Percentiles rank a stretch among this genome's conserved stretches.
Evolutionary conservation across 257 asterid species (phyloP).

Genomic region (Galeopsis tetrahit): DNA sequence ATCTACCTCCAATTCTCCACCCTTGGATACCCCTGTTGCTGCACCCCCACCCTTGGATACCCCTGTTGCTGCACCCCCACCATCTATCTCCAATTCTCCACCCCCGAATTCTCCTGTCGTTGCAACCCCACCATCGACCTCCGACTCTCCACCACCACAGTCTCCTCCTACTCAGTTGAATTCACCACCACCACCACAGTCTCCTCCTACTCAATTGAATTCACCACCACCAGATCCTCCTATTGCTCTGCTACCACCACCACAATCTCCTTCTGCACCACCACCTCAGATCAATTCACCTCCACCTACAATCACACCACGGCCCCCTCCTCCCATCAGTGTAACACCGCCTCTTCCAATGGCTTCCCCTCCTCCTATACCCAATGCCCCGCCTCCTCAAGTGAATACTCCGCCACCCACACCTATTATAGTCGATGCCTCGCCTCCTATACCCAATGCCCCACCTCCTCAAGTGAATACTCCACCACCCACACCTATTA

Average conservation of each 20-base stretch:
- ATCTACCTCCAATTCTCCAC: not conserved
- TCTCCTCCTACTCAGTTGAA: slow-evolving; percentile 28
- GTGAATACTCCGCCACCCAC: slow-evolving; percentile 23
- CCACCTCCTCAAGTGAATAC: slow-evolving; percentile 25
- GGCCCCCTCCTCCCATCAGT: slow-evolving; percentile 19
- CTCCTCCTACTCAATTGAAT: slow-evolving; percentile 30
- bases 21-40: no score
- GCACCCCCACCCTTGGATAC: slow-evolving; percentile 56
- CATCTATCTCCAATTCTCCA: slow-evolving; percentile 22
- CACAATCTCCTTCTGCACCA: slow-evolving; percentile 24
- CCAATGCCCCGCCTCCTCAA: slow-evolving; percentile 36
- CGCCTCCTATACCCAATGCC: slow-evolving; percentile 44
- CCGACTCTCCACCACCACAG: slow-evolving; percentile 13
- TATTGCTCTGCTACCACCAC: slow-evolving; percentile 25
- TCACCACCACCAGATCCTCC: slow-evolving; percentile 18
- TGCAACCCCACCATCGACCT: slow-evolving; percentile 20
- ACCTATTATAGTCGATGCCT: slow-evolving; percentile 30
- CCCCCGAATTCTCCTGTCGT: slow-evolving; percentile 30
- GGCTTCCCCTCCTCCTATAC: slow-evolving; percentile 41
- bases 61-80: slow-evolving; percentile 34
- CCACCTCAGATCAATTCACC: slow-evolving; percentile 36
- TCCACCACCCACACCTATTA: slow-evolving; percentile 35
- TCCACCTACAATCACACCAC: slow-evolving; percentile 20
- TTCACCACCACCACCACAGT: slow-evolving; percentile 24
- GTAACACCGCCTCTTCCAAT: slow-evolving; percentile 39